Base-by-base conservation (phyloP, 768 basidiomycete genomes). In the Leccinum arenicola region DNA sequence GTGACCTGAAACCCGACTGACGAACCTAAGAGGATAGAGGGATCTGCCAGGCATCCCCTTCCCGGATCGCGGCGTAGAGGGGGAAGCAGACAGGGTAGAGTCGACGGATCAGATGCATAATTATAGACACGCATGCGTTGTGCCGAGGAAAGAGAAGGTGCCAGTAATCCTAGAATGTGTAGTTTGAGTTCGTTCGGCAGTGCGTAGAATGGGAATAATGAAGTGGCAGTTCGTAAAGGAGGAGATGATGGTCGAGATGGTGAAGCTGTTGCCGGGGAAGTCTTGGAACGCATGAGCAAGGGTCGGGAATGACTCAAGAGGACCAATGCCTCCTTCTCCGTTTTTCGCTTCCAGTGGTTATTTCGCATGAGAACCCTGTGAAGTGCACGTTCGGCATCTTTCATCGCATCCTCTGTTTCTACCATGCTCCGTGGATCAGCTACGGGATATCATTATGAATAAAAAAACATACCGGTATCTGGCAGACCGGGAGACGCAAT, bases 181-280 rank as follows among this genome's bases (percentile, higher is more conserved):
- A 83, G 74, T 56, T 82, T 80, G 21, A 89, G 75, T 65, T 89
- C 87, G 27, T 70, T 77, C 2, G 88, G 88, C 31, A 89, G 72
- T 21, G 64, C 61, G 14, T 66, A 58, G 65, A 83, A 80, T 11
- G 77, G 73, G 62, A 76, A 76, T 29, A 65, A 25, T 25, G 63
- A 65, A 5, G 67, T 59, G 38, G 57, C 52, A 17, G 53, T 66
- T 19, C 64, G 40, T 25, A 65, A 38, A 58, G 58, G 55, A 19
- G 55, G 67, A 12, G 66, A 60, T 7, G 59, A 23, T 8, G 63
- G 43, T 23, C 61, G 62, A 17, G 70, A 60, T n/a, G 59, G 55
- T 23, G 57, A 54, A 3, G 60, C 27, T 17, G 57, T 62, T 2
- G 17, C 50, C 3, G 70, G 61, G 10, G 62, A 61, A 31, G 60